Evolutionary conservation across 2,329 filamentous ascomycete species (phyloP), one percentile per base, ranked within the genome.

Genomic region (Didymella lethalis): DNA sequence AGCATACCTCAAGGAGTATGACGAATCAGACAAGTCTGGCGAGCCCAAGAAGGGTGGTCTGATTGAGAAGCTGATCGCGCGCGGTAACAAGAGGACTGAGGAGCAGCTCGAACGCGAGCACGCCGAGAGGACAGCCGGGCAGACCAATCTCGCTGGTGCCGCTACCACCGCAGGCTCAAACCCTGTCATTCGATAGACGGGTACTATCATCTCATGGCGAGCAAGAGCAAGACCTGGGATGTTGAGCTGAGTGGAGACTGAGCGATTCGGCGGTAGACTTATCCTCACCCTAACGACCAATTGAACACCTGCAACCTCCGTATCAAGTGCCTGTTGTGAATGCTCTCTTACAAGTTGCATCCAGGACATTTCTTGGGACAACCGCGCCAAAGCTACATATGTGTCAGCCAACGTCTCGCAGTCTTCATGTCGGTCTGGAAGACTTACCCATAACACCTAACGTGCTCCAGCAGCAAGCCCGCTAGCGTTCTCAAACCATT

Each of bases 41-140:
- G 53, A 57, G 41, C 67, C 70, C 29, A 76, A 75, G 64, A 73
- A 72, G 64, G 72, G 72, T 29, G 67, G 70, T 25, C 65, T 73
- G 18, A 63, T 75, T 20, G 71, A 75, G 46, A 71, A 67, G 65
- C 64, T 75, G 48, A 75, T 75, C 46, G 71, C 70, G 20, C 65
- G 68, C 26, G 73, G 73, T 26, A 76, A 76, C 62, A 76, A 73
- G 68, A 64, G 65, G 48, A 76, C 72, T 2, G 72, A 76, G 56
- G 72, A 76, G 29, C 68, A 76, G 60, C 61, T 76, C 36, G 67
- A 48, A 44, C 59, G 59, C 43, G 72, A 76, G 62, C 54, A 63
- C 18, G 64, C 41, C 38, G 67, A 71, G 57, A 60, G 66, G 38
- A 67, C 71, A 47, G 62, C 65, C 29, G 54, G 29, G 20, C 58